A percentile compares a stretch with the other conserved stretches of the same genome.
Evolutionary conservation across 345 rosid species (phyloP).

Genomic region (Rubroshorea leprosula): DNA sequence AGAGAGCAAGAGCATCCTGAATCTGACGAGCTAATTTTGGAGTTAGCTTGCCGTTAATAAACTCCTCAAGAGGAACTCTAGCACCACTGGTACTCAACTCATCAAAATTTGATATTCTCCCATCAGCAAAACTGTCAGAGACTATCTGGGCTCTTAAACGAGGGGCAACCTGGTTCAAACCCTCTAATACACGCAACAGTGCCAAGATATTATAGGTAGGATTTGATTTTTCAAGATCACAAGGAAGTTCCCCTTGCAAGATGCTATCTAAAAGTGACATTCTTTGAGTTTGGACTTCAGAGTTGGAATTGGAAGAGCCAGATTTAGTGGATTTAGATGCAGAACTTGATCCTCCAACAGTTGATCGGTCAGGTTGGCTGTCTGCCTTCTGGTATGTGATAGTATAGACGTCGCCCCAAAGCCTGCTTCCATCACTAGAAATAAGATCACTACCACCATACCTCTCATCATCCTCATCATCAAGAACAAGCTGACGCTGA

Average conservation of each 20-base stretch:
- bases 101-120: constrained; percentile 45
- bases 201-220: constrained; percentile 87
- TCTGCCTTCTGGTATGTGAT: constrained; percentile 88
- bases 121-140: constrained; percentile 67
- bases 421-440: constrained; percentile 86
- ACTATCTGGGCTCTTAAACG: constrained; percentile 65
- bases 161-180: constrained; percentile 86
- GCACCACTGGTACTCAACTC: constrained; percentile 45
- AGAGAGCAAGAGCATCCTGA: constrained; percentile 97
- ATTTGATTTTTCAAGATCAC: constrained; percentile 91
- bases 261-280: constrained; percentile 87
- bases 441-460: constrained; percentile 69
- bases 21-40: constrained; percentile 97
- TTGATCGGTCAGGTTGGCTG: constrained; percentile 59
- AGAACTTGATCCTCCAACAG: constrained; percentile 60
- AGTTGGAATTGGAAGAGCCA: constrained; percentile 36
- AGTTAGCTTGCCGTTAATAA: constrained; percentile 83
- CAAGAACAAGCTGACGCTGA: constrained; percentile 82
- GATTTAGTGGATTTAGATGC: constrained; percentile 48
- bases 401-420: constrained; percentile 85
- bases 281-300: constrained; percentile 45
- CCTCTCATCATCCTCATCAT: constrained; percentile 93
- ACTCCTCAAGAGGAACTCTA: constrained; percentile 73
- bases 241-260: constrained; percentile 82
- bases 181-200: constrained; percentile 79